These are phyloP conservation scores for Conticribra guillardii DNA, from an alignment of 108 stramenopile genomes.

Conservation along the genomic window DNA sequence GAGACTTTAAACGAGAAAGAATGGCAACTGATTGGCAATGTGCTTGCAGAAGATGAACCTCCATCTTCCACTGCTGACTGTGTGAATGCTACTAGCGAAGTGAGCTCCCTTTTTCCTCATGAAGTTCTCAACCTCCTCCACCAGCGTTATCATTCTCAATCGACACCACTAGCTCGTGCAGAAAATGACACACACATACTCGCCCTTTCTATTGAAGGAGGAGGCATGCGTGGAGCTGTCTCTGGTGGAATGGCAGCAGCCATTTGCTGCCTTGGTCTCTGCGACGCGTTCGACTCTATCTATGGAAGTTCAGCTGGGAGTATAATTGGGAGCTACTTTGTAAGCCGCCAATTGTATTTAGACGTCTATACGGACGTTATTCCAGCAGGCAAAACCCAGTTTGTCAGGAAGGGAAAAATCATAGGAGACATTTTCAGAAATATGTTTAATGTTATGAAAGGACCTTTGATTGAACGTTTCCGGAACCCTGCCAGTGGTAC, in stretches of 20 bases:
- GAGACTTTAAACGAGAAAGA: constrained; percentile 18
- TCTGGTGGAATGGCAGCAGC: constrained; percentile 84
- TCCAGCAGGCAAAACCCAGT: constrained; percentile 61
- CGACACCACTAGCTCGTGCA: constrained; percentile 63
- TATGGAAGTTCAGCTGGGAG: constrained; percentile 83
- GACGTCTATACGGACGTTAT: constrained; percentile 83
- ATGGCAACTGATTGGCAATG: constrained; percentile 22
- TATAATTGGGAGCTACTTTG: constrained; percentile 81
- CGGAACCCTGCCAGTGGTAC: constrained; percentile 17
- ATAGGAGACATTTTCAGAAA: constrained; percentile 50
- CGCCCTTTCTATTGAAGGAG: constrained; percentile 88
- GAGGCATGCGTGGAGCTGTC: constrained; percentile 82
- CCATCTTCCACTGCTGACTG: not conserved
- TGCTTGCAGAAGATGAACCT: constrained; percentile 18
- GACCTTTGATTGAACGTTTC: constrained; percentile 29
- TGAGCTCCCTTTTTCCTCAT: constrained; percentile 43
- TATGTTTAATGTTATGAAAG: constrained; percentile 32
- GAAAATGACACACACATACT: constrained; percentile 58
- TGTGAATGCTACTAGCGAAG: not conserved
- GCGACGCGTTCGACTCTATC: constrained; percentile 71
- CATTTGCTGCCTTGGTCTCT: constrained; percentile 73
- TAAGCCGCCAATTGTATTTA: constrained; percentile 74
- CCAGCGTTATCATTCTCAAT: constrained; percentile 49
- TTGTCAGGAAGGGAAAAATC: constrained; percentile 65
- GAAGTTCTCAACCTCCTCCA: constrained; percentile 70